Evolutionary conservation across 129 eudicot species (phyloP), one percentile per base, ranked within the genome.

Genomic region (Pulicaria dysenterica): DNA sequence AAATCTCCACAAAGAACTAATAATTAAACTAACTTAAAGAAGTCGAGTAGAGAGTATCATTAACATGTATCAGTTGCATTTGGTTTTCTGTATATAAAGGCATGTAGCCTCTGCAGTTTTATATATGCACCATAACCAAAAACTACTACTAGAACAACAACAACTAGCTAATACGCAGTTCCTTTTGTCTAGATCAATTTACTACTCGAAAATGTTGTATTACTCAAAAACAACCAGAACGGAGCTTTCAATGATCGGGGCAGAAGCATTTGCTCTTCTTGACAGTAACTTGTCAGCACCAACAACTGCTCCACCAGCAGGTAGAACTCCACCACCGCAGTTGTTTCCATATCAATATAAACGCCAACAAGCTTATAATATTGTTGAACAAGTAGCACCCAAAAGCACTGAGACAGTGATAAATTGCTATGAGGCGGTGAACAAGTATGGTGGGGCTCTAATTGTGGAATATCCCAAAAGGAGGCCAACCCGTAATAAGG

Each of bases 391-490:
- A 61, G 60, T 16, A 16, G 62, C 78, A 3, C 55, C 54, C 5
- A 49, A 16, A 60, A 60, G 56, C 12, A 69, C 81, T 2, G 76
- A 61, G 14, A 48, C 48, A 47, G 70, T 70, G 64, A 58, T 77
- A 13, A 77, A 72, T 67, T 82, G 79, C 82, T 72, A 71, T 16
- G 68, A 77, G 15, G 85, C 79, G 6, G 77, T 77, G 63, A 54
- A 67, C 67, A 66, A 66, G 37, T 82, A 77, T 54, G 85, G 82
- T 8, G 82, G 82, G 40, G 44, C 69, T 12, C 75, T 77, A 40
- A 8, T 72, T 73, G 76, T 62, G 56, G 85, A 82, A 5, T 59
- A 76, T 59, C 75, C 81, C 45, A 70, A 78, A 57, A 58, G 62
- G 70, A 69, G 69, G 64, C 17, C 74, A 7, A 7, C 54, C 7